Base-by-base conservation (phyloP, 1,284 basidiomycete species). In the Microbotryum saponariae region DNA sequence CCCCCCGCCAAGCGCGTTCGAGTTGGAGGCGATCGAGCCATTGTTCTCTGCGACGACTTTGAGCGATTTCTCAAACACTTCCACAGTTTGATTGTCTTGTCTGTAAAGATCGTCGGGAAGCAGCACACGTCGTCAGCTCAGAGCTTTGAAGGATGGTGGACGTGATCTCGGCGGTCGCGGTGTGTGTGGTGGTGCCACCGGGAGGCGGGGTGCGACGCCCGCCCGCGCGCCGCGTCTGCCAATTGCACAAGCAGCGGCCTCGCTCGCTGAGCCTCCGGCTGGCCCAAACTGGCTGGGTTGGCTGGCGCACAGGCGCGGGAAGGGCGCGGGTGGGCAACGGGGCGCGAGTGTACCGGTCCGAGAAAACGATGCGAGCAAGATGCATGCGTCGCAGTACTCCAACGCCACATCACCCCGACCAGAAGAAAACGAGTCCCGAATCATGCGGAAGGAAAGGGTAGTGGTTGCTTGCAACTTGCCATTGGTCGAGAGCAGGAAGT, bases 1-100 rank as follows among this genome's bases (percentile, higher is more conserved):
- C 58, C 58, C 16, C n/a, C 62, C 33, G 60, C 65, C 33, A 16
- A 42, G 37, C 37, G 37, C 37, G 37, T 42, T 42, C 16, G 37
- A 42, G 37, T 61, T 54, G 7, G 69, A 64, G 45, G 69, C 70
- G 51, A 65, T 59, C 9, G 69, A 70, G 50, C 61, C 70, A 76
- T 98, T 98, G 75, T 94, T 97, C 80, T 98, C 92, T 25, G 93
- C 86, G 25, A 99, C 93, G 45, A 97, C 89, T 73, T 90, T 88
- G 74, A 99, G 81, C 48, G 89, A 89, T 79, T 97, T 97, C 79
- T 98, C 96, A 71, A 97, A 98, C 44, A 99, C 94, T 99, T 98
- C 96, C 96, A 99, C 60, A 98, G 84, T 77, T 99, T 99, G 82
- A 99, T 97, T 48, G 96, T 99, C 81, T 99, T 99, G 82, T 99